Conservation (phyloP, 2,329 filamentous ascomycete genomes). For the Metarhizium rileyi region DNA sequence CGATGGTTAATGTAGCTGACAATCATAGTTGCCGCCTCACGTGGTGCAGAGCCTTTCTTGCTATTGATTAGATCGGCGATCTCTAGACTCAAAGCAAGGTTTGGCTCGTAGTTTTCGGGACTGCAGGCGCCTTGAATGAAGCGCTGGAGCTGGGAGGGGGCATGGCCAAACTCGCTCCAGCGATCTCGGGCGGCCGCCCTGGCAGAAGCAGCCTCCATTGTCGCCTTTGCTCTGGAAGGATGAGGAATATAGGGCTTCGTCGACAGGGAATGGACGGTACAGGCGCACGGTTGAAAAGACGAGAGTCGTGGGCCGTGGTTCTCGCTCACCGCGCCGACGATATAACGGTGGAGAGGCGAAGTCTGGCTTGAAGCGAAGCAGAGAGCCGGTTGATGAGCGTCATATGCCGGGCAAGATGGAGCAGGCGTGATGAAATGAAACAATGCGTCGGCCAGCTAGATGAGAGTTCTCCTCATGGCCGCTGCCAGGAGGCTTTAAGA, state of each 20-base stretch:
- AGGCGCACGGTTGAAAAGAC: background rate
- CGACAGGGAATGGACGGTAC: background rate
- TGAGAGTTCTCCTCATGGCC: slow-evolving; percentile 7
- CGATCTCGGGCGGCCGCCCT: slow-evolving; percentile 92
- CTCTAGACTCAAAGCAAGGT: slow-evolving; percentile 91
- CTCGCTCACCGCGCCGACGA: too few species aligned
- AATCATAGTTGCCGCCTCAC: slow-evolving; percentile 88
- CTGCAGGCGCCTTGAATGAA: slow-evolving; percentile 96
- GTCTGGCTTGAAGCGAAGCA: background rate
- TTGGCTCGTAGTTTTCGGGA: slow-evolving; percentile 95
- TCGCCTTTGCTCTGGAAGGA: slow-evolving; percentile 14
- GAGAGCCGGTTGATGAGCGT: background rate
- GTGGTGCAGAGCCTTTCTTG: slow-evolving; percentile 92
- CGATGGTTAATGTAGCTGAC: slow-evolving; percentile 94
- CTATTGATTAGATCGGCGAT: slow-evolving; percentile 93
- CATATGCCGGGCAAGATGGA: background rate
- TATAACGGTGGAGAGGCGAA: background rate
- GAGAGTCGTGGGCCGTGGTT: background rate
- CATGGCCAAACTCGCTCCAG: slow-evolving; percentile 72
- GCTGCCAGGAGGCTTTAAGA: background rate
- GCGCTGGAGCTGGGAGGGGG: slow-evolving; percentile 80
- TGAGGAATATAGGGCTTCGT: background rate
- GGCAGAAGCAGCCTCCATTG: slow-evolving; percentile 89
- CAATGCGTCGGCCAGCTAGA: background rate
- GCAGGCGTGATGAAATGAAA: background rate